phyloP scores from a whole-genome alignment of 345 rosid species.

The Salix suchowensis region DNA sequence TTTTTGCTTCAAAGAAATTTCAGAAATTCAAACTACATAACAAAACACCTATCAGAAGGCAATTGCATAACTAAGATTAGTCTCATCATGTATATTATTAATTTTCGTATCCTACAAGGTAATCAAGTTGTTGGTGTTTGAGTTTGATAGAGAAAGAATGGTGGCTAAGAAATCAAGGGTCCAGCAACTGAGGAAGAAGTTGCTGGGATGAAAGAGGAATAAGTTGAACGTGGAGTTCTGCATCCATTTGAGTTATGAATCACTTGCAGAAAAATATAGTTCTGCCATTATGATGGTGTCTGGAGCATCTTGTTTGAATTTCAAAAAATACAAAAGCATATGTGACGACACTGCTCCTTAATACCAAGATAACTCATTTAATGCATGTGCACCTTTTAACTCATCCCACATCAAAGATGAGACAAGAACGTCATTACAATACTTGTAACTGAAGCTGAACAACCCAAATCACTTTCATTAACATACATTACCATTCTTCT shows the following conservation, averaged over 20 bases:
- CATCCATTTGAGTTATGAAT: background rate
- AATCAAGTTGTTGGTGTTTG: background rate
- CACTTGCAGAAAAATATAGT: background rate
- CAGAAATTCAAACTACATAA: background rate
- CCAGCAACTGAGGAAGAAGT: background rate
- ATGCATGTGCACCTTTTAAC: slow-evolving; percentile 16
- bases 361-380: slow-evolving; percentile 1
- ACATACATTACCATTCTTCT: slow-evolving; percentile 10
- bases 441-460: slow-evolving; percentile 24
- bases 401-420: slow-evolving; percentile 15
- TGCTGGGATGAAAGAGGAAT: background rate
- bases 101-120: background rate
- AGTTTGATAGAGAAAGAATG: background rate
- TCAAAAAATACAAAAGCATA: background rate
- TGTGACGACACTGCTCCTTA: background rate
- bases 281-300: background rate
- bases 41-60: background rate
- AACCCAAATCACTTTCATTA: slow-evolving; percentile 19
- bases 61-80: background rate
- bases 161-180: background rate
- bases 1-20: background rate
- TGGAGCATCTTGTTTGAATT: background rate
- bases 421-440: slow-evolving; percentile 28
- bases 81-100: background rate
- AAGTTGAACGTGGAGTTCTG: background rate